Evolutionary conservation across 805 yeast species (phyloP).

Genomic region (Candida easanensis): DNA sequence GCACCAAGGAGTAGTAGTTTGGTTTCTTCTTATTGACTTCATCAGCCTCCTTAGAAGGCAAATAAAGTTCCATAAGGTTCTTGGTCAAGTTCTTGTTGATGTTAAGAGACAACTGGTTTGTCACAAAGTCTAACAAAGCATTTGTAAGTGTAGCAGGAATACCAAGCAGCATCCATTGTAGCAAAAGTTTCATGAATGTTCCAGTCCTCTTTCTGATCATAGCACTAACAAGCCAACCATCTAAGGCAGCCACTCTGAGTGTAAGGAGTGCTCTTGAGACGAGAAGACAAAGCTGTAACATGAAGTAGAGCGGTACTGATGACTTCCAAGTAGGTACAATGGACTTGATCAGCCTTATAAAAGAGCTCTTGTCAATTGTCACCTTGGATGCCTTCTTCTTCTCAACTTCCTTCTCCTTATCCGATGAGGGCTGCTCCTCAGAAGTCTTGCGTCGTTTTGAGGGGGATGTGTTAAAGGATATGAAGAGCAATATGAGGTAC

Average conservation of each 20-base stretch:
- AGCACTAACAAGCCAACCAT: slow-evolving; percentile 81
- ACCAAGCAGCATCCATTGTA: slow-evolving; percentile 81
- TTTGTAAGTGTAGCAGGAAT: slow-evolving; percentile 83
- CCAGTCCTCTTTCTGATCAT: slow-evolving; percentile 69
- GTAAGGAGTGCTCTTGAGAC: slow-evolving; percentile 70
- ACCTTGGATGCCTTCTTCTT: neutral
- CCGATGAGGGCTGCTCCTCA: neutral
- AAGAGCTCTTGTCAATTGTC: slow-evolving; percentile 13
- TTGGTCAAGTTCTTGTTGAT: slow-evolving; percentile 65
- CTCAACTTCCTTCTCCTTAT: neutral
- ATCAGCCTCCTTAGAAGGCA: slow-evolving; percentile 49
- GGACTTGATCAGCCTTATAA: slow-evolving; percentile 15
- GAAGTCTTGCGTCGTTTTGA: slow-evolving; percentile 2
- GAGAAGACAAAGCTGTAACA: slow-evolving; percentile 40
- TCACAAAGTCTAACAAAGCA: slow-evolving; percentile 61
- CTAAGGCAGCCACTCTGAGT: slow-evolving; percentile 79
- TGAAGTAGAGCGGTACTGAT: slow-evolving; percentile 23
- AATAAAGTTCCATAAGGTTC: slow-evolving; percentile 62
- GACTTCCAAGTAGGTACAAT: slow-evolving; percentile 26
- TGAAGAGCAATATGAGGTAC: slow-evolving; percentile 24
- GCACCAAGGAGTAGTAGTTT: slow-evolving; percentile 70
- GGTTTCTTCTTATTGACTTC: slow-evolving; percentile 45
- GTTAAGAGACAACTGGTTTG: slow-evolving; percentile 51
- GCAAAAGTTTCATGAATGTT: slow-evolving; percentile 58
- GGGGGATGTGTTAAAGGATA: slow-evolving; percentile 24